phyloP scores from a whole-genome alignment of 768 basidiomycete species.

The Termitomyces sp. region DNA sequence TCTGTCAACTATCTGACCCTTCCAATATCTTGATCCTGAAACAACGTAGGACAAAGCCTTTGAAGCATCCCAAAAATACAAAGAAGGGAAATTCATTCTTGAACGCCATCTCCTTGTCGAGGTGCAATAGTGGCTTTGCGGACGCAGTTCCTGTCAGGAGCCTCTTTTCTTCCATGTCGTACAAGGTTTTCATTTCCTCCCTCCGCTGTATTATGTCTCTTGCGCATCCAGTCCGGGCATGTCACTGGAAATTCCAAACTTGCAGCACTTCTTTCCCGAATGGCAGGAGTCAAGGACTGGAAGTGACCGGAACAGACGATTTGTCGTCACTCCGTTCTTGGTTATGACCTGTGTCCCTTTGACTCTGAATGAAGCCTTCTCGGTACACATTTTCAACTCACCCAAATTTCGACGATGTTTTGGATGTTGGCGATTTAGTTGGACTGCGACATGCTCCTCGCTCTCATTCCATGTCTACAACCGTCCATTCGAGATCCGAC shows the following conservation, averaged over 20 bases:
- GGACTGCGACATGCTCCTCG: neutral
- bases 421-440: neutral
- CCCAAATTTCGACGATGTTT: neutral
- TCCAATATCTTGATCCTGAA: conserved; percentile 7
- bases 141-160: neutral
- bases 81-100: conserved; percentile 97
- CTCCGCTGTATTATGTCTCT: conserved; percentile 12
- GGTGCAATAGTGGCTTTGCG: conserved; percentile 51
- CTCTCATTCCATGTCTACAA: neutral
- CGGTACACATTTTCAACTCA: neutral
- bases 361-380: neutral
- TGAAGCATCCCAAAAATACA: conserved; percentile 90
- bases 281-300: conserved; percentile 2
- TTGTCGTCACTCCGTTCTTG: neutral
- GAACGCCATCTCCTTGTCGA: conserved; percentile 88
- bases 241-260: conserved; percentile 18
- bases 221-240: conserved; percentile 8
- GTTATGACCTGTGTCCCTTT: conserved; percentile 4
- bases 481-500: neutral
- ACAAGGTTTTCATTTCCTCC: neutral
- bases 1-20: conserved; percentile 31
- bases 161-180: neutral
- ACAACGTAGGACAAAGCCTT: conserved; percentile 80
- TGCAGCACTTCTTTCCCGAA: neutral
- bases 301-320: conserved; percentile 5